These are phyloP conservation scores for Macrolepiota fuliginosa DNA, from an alignment of 768 basidiomycete genomes.

Conservation along the genomic window DNA sequence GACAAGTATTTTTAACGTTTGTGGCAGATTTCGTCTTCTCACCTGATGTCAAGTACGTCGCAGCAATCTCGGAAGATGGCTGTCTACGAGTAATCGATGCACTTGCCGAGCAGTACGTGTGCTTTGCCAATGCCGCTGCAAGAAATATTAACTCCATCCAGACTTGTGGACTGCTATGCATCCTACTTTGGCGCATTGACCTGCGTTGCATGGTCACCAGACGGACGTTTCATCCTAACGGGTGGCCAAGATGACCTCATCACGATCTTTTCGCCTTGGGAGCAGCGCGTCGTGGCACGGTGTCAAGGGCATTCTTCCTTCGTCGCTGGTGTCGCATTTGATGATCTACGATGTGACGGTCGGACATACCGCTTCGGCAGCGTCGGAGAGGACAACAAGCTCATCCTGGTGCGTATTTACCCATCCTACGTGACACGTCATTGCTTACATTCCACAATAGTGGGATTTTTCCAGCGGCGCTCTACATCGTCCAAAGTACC, in stretches of 20 bases:
- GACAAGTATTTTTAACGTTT: not conserved
- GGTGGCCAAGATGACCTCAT: slow-evolving; percentile 97
- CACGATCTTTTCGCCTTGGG: slow-evolving; percentile 93
- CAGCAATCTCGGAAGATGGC: slow-evolving; percentile 90
- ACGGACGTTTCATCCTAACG: slow-evolving; percentile 90
- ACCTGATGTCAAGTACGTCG: slow-evolving; percentile 88
- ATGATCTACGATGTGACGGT: slow-evolving; percentile 83
- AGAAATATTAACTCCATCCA: slow-evolving; percentile 25
- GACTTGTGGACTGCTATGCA: slow-evolving; percentile 90
- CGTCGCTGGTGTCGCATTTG: slow-evolving; percentile 86
- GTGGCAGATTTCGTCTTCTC: slow-evolving; percentile 84
- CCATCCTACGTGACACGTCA: not conserved
- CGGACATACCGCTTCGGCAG: slow-evolving; percentile 93
- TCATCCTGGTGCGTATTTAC: slow-evolving; percentile 67
- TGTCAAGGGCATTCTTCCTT: slow-evolving; percentile 98
- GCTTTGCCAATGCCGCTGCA: not conserved
- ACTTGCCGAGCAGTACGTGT: slow-evolving; percentile 73
- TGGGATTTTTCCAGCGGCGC: slow-evolving; percentile 95
- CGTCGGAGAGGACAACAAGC: slow-evolving; percentile 95
- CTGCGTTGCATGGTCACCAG: slow-evolving; percentile 93
- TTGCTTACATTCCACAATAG: slow-evolving; percentile 33
- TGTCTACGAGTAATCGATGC: slow-evolving; percentile 89
- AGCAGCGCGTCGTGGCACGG: slow-evolving; percentile 89
- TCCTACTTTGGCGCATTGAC: slow-evolving; percentile 94
- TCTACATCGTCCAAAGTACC: slow-evolving; percentile 83